Conservation (phyloP, 1,284 basidiomycete species). For the Athelia sp. region DNA sequence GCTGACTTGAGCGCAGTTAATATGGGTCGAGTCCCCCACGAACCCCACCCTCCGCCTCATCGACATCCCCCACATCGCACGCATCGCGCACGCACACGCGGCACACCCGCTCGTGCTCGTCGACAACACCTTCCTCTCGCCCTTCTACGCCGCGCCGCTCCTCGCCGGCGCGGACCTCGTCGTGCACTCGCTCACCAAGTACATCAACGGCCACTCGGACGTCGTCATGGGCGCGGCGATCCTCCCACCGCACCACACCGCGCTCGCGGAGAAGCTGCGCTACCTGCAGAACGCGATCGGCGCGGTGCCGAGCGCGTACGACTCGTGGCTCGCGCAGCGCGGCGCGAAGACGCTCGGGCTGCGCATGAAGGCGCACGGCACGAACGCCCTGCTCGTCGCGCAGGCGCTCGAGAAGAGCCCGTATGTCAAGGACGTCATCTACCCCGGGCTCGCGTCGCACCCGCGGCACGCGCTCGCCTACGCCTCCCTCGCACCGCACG, state of each 20-base stretch:
- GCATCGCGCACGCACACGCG: constrained; percentile 55
- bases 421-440: constrained; percentile 75
- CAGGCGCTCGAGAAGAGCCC: constrained; percentile 53
- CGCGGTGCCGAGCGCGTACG: constrained; percentile 84
- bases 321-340: constrained; percentile 89
- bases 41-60: constrained; percentile 92
- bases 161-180: constrained; percentile 83
- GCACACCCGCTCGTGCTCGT: constrained; percentile 74
- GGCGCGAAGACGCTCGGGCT: constrained; percentile 89
- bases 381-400: constrained; percentile 79
- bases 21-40: constrained; percentile 96
- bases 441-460: constrained; percentile 75
- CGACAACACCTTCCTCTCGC: constrained; percentile 91
- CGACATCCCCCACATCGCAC: constrained; percentile 64
- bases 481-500: constrained; percentile 62
- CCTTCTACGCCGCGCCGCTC: constrained; percentile 89
- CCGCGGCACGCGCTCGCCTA: constrained; percentile 61
- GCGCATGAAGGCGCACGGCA: constrained; percentile 84
- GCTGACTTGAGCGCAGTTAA: constrained; percentile 49
- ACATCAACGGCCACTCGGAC: constrained; percentile 92
- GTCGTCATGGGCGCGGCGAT: constrained; percentile 85
- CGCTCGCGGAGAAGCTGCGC: constrained; percentile 52
- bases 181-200: constrained; percentile 82
- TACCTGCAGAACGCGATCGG: constrained; percentile 94
- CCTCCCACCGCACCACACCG: constrained; percentile 52